Percentiles rank a stretch among this genome's conserved stretches.
These are phyloP conservation scores for Cytospora schulzeri DNA, from an alignment of 2,329 filamentous ascomycete species.

Conservation along the genomic window DNA sequence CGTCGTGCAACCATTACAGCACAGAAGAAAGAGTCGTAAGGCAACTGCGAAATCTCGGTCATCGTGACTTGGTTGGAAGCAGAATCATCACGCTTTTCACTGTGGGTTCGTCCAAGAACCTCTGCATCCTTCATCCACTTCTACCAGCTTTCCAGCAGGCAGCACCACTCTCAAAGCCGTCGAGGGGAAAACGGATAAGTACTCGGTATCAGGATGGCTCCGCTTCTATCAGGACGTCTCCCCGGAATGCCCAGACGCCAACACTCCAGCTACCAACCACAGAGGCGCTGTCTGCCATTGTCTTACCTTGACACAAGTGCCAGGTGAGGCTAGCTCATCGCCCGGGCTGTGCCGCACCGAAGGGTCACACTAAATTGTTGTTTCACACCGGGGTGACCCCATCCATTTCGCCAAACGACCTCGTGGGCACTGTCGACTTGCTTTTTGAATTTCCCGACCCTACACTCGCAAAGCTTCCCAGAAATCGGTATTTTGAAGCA, in stretches of 20 bases:
- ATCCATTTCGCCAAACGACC: not conserved
- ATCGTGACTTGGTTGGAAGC: not conserved
- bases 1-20: constrained; percentile 17
- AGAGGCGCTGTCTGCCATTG: not conserved
- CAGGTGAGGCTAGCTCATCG: not conserved
- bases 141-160: not conserved
- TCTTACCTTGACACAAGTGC: not conserved
- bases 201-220: not conserved
- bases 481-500: not conserved
- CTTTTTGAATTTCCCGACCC: not conserved
- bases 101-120: not conserved
- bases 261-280: not conserved
- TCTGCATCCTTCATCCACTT: not conserved
- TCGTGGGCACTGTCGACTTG: not conserved
- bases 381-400: not conserved
- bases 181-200: not conserved
- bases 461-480: not conserved
- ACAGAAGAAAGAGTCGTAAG: not conserved
- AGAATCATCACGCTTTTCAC: not conserved
- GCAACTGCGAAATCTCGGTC: not conserved
- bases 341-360: not conserved
- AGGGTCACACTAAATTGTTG: not conserved
- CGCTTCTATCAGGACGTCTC: not conserved
- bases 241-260: not conserved
- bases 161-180: not conserved